phyloP scores from a whole-genome alignment of 2,329 filamentous ascomycete genomes.

The Diplodia seriata region DNA sequence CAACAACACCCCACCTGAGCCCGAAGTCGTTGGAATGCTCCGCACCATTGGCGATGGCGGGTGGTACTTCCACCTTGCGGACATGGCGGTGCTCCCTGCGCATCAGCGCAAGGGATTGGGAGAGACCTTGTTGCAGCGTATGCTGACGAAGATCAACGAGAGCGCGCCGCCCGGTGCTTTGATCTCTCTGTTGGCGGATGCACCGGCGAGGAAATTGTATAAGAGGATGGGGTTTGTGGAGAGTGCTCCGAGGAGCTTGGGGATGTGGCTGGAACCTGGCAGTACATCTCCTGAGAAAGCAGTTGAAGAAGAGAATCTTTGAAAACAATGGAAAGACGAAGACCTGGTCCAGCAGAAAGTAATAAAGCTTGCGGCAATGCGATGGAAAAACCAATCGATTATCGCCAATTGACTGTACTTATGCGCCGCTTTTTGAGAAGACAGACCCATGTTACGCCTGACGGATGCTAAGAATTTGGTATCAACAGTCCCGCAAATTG shows the following conservation, averaged over 20 bases:
- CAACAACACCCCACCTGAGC: neutral
- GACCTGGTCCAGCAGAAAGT: neutral
- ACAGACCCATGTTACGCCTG: neutral
- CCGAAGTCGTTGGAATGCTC: conserved; percentile 52
- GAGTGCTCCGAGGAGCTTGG: conserved; percentile 38
- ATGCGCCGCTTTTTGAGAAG: conserved; percentile 9
- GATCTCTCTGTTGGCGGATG: conserved; percentile 53
- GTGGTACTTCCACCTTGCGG: conserved; percentile 58
- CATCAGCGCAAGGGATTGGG: conserved; percentile 56
- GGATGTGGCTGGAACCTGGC: conserved; percentile 43
- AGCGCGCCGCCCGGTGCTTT: conserved; percentile 49
- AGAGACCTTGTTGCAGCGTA: conserved; percentile 48
- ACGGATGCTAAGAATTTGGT: conserved; percentile 19
- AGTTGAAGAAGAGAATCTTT: neutral
- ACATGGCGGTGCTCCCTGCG: conserved; percentile 54
- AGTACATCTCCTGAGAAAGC: neutral
- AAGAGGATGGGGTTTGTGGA: conserved; percentile 52
- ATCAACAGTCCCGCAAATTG: neutral
- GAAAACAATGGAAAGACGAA: neutral
- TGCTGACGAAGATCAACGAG: conserved; percentile 48
- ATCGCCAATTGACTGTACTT: conserved; percentile 1
- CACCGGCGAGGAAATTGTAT: conserved; percentile 52
- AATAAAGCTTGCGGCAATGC: neutral
- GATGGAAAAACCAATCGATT: neutral
- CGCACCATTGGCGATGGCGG: conserved; percentile 58